Conservation (phyloP, 805 yeast species). For the Wickerhamiella sorbophila region DNA sequence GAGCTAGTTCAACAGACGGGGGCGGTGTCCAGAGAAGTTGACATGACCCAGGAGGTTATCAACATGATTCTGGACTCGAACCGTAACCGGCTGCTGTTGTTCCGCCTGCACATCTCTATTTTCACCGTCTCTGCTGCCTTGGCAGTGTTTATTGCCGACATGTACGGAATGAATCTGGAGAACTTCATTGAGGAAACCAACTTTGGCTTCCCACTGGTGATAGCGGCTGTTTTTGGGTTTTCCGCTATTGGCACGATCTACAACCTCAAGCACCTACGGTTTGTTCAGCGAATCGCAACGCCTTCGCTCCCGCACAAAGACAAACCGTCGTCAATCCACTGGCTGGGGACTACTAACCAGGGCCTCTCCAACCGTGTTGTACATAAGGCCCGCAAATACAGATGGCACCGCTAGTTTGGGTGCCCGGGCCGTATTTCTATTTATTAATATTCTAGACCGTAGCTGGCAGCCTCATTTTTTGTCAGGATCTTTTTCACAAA, state of each 20-base stretch:
- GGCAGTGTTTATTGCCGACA: conserved; percentile 74
- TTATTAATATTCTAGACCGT: neutral
- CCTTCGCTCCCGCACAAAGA: conserved; percentile 7
- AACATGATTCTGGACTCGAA: conserved; percentile 84
- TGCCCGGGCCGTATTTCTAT: neutral
- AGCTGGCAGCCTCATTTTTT: conserved; percentile 9
- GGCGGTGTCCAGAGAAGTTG: conserved; percentile 65
- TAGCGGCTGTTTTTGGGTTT: conserved; percentile 31
- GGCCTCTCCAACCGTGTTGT: neutral
- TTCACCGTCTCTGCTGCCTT: conserved; percentile 76
- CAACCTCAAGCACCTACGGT: conserved; percentile 44
- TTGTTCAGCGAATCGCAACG: conserved; percentile 60
- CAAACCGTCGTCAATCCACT: neutral
- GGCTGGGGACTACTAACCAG: neutral
- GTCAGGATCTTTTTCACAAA: conserved; percentile 11
- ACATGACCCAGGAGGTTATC: conserved; percentile 84
- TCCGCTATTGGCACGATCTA: conserved; percentile 34
- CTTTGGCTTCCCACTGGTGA: conserved; percentile 47
- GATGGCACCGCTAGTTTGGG: neutral
- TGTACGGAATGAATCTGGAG: conserved; percentile 89
- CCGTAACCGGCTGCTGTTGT: conserved; percentile 77
- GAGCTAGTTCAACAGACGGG: conserved; percentile 88
- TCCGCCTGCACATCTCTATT: conserved; percentile 68
- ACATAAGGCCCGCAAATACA: neutral
- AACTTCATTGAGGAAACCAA: conserved; percentile 77